A percentile compares a stretch with the other conserved stretches of the same genome.
phyloP scores from a whole-genome alignment of 164 flowering plant species.

The Umbellularia californica region DNA sequence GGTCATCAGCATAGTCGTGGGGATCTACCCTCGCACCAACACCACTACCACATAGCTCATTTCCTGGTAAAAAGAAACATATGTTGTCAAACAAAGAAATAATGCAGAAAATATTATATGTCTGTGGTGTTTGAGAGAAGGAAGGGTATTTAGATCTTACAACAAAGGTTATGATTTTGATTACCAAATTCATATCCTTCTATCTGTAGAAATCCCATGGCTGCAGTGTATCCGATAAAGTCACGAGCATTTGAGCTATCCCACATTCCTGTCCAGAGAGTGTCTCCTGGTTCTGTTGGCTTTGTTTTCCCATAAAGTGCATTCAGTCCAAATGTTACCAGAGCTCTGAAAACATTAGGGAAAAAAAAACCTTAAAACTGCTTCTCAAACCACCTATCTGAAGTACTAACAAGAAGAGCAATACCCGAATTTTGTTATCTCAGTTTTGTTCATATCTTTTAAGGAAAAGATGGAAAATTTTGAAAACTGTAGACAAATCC shows the following conservation, averaged over 20 bases:
- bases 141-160: not conserved
- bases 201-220: constrained; percentile 52
- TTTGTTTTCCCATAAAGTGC: constrained; percentile 49
- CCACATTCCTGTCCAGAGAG: constrained; percentile 47
- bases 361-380: no score
- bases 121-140: not conserved
- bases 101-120: no score
- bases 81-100: not conserved
- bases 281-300: constrained; percentile 1
- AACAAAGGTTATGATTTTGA: not conserved
- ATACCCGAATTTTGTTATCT: no score
- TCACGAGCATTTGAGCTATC: constrained; percentile 40
- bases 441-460: no score
- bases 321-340: constrained; percentile 60
- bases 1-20: constrained; percentile 48
- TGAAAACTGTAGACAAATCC: not conserved
- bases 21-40: constrained; percentile 39
- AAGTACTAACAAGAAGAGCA: no score
- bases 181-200: constrained; percentile 70
- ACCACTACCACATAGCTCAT: constrained; percentile 54
- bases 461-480: not conserved
- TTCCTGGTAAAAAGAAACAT: constrained; percentile 32
- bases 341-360: constrained; percentile 35
- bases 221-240: constrained; percentile 40
- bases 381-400: no score